Evolutionary conservation across 805 yeast species (phyloP).

Genomic region (Wickerhamiella parazyma): DNA sequence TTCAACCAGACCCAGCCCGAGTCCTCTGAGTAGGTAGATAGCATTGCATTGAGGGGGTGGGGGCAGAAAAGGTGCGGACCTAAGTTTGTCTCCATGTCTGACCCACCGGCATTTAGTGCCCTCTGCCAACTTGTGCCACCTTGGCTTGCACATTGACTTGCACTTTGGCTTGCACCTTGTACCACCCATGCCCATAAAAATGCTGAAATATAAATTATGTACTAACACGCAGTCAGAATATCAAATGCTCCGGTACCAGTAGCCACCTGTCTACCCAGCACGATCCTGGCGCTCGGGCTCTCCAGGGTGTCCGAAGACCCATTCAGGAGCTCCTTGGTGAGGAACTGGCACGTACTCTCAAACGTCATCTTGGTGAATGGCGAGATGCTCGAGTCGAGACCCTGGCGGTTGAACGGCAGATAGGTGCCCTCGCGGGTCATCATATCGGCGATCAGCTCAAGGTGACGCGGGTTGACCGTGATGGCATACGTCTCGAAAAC

Average conservation of each 20-base stretch:
- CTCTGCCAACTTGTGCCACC: no score
- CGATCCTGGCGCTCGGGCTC: constrained; percentile 87
- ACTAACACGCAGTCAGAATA: constrained; percentile 28
- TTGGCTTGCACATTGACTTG: no score
- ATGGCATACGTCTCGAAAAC: constrained; percentile 96
- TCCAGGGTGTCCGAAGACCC: constrained; percentile 79
- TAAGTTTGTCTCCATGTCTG: no score
- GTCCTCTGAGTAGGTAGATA: not conserved
- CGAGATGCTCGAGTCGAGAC: constrained; percentile 90
- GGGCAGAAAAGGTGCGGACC: no score
- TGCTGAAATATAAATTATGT: not conserved
- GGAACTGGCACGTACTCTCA: constrained; percentile 95
- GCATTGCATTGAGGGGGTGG: not conserved
- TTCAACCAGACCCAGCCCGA: not conserved
- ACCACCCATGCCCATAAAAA: no score
- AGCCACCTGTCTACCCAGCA: constrained; percentile 74
- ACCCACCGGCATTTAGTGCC: no score
- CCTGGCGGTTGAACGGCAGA: constrained; percentile 94
- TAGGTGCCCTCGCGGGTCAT: constrained; percentile 99
- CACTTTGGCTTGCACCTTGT: no score
- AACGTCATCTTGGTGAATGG: constrained; percentile 98
- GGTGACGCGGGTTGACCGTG: constrained; percentile 80
- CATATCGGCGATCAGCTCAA: constrained; percentile 94
- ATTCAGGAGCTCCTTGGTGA: constrained; percentile 90
- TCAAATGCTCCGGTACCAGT: constrained; percentile 98